phyloP scores from a whole-genome alignment of 176 grass and related monocot genomes.

The Paspalum notatum region DNA sequence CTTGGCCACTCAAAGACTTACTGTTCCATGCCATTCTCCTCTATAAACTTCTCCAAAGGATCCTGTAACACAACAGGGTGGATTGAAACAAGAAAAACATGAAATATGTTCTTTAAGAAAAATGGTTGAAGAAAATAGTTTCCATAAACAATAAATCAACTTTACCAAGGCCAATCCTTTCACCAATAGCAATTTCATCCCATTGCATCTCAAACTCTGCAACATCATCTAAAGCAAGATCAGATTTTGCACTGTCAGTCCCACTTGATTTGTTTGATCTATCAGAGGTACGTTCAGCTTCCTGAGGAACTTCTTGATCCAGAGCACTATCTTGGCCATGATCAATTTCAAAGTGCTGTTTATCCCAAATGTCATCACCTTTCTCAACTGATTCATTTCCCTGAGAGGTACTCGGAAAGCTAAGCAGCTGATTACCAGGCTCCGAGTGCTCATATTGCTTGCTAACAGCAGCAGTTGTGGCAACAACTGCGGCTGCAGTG shows the following conservation, averaged over 20 bases:
- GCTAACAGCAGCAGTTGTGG: slow-evolving; percentile 87
- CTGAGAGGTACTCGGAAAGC: slow-evolving; percentile 53
- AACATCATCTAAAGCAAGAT: slow-evolving; percentile 67
- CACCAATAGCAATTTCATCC: slow-evolving; percentile 91
- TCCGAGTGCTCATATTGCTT: slow-evolving; percentile 64
- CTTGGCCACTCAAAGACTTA: slow-evolving; percentile 52
- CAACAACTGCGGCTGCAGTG: slow-evolving; percentile 88
- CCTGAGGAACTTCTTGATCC: slow-evolving; percentile 71
- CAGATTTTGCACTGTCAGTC: slow-evolving; percentile 87
- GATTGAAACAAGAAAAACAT: neutral
- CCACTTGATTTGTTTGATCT: slow-evolving; percentile 95
- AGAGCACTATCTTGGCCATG: slow-evolving; percentile 54
- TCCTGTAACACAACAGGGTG: slow-evolving; percentile 53
- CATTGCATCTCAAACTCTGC: slow-evolving; percentile 92
- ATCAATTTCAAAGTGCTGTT: slow-evolving; percentile 53
- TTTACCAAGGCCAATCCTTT: slow-evolving; percentile 95
- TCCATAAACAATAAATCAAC: slow-evolving; percentile 15
- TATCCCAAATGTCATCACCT: slow-evolving; percentile 53
- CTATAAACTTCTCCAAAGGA: slow-evolving; percentile 99
- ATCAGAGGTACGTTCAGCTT: slow-evolving; percentile 81
- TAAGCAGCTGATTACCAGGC: slow-evolving; percentile 47
- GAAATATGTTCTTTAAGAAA: neutral
- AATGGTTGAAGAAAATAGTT: slow-evolving; percentile 20
- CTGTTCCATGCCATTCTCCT: slow-evolving; percentile 99
- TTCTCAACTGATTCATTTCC: slow-evolving; percentile 55